phyloP scores from a whole-genome alignment of 2,329 filamentous ascomycete species.

The Fusarium sp. region DNA sequence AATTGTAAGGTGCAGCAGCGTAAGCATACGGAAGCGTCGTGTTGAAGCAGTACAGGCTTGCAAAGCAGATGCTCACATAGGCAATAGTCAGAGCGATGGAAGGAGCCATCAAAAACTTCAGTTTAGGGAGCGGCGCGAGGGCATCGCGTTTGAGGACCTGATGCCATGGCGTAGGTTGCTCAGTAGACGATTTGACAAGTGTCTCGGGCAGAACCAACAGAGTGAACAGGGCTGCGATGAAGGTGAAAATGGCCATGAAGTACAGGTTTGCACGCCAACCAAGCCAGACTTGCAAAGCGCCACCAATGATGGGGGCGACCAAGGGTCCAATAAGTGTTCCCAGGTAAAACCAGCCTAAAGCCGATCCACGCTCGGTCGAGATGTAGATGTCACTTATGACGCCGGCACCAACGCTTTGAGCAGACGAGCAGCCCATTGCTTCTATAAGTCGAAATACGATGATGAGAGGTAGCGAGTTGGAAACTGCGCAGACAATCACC shows the following conservation, averaged over 20 bases:
- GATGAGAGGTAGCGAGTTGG: background rate
- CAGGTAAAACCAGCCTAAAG: conserved; percentile 12
- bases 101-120: background rate
- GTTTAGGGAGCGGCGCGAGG: background rate
- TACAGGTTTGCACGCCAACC: background rate
- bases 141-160: background rate
- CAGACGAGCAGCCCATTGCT: background rate
- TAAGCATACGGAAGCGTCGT: background rate
- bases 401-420: background rate
- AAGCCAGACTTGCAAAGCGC: background rate
- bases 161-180: background rate
- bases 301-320: background rate
- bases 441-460: background rate
- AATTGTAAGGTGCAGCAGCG: background rate
- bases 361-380: conserved; percentile 9
- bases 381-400: conserved; percentile 14
- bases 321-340: conserved; percentile 10
- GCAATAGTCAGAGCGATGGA: background rate
- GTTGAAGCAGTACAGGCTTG: background rate
- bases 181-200: background rate
- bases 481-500: background rate
- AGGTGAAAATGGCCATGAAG: conserved; percentile 1
- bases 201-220: background rate
- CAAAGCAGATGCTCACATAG: background rate
- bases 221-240: background rate